A percentile compares a stretch with the other conserved stretches of the same genome.
Conservation (phyloP, 306 rosid genomes). For the Crataegus laevigata region DNA sequence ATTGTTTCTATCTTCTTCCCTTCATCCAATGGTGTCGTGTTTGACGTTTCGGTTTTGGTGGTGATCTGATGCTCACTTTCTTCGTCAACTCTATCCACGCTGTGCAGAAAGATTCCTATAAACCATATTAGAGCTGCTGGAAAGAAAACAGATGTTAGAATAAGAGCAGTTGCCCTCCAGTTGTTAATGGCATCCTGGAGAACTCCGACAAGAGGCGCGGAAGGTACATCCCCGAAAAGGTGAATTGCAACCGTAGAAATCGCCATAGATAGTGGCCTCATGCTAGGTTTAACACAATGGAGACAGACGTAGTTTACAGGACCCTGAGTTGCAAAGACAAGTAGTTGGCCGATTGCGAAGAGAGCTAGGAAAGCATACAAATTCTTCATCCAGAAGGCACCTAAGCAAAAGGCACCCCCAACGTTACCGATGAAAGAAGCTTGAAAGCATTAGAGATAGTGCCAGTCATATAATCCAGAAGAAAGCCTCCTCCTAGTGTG, state of each 20-base stretch:
- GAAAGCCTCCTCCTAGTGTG: conserved; percentile 62
- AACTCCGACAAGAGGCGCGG: conserved; percentile 82
- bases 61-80: conserved; percentile 23
- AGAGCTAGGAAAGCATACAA: conserved; percentile 66
- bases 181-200: conserved; percentile 58
- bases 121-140: conserved; percentile 73
- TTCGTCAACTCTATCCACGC: conserved; percentile 55
- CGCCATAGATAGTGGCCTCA: conserved; percentile 90
- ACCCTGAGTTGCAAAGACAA: conserved; percentile 79
- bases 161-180: conserved; percentile 64
- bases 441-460: conserved; percentile 80
- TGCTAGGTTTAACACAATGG: conserved; percentile 64
- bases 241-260: conserved; percentile 68
- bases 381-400: conserved; percentile 61
- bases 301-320: conserved; percentile 68
- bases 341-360: conserved; percentile 64
- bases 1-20: conserved; percentile 23
- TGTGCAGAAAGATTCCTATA: conserved; percentile 49
- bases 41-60: conserved; percentile 22
- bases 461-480: conserved; percentile 49
- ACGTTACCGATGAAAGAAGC: conserved; percentile 62
- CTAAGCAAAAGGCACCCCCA: conserved; percentile 61
- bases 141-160: conserved; percentile 57
- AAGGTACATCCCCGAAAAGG: conserved; percentile 80
- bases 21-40: conserved; percentile 48